Conservation (phyloP, 2,329 filamentous ascomycete species). For the Alternaria sp. region DNA sequence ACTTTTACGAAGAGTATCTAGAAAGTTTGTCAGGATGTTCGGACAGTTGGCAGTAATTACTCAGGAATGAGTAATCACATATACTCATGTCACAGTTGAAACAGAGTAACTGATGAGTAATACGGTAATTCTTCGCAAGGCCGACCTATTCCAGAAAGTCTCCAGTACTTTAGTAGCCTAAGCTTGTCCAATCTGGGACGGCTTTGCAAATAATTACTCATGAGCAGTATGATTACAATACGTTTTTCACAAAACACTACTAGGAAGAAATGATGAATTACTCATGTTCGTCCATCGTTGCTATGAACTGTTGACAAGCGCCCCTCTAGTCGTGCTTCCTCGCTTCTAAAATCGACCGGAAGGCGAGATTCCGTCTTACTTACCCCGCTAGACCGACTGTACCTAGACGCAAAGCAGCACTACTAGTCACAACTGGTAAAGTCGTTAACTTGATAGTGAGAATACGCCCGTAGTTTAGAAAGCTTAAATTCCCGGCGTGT, state of each 20-base stretch:
- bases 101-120: background rate
- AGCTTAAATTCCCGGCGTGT: background rate
- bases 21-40: background rate
- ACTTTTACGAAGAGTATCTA: background rate
- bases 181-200: background rate
- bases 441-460: background rate
- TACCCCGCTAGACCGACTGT: background rate
- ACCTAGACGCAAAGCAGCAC: background rate
- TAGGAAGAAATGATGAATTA: background rate
- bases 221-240: background rate
- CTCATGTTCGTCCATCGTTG: background rate
- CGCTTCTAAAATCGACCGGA: background rate
- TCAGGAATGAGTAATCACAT: background rate
- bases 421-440: background rate
- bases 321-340: background rate
- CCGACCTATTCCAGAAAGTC: background rate
- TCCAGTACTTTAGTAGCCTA: background rate
- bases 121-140: background rate
- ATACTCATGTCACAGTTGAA: background rate
- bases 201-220: background rate
- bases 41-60: background rate
- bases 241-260: background rate
- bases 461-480: background rate
- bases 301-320: background rate
- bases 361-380: background rate